These are phyloP conservation scores for Tardiomyces blankii DNA, from an alignment of 1,139 yeast species.

Conservation along the genomic window DNA sequence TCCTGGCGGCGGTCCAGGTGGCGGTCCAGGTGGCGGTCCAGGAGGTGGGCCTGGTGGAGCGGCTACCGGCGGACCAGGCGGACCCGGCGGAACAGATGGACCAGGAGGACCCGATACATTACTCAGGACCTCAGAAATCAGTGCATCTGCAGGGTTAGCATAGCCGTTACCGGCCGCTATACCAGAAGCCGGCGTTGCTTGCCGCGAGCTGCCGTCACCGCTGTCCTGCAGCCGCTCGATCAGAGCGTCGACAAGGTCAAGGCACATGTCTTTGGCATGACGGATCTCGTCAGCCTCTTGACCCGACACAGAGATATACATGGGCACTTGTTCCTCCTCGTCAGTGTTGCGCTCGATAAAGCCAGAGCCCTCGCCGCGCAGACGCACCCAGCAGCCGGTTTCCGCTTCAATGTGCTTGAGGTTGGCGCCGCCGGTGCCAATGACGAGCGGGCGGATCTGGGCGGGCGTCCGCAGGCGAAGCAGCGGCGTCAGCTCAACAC, in stretches of 20 bases:
- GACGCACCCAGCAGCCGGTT: conserved; percentile 25
- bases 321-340: conserved; percentile 24
- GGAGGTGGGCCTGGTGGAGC: background rate
- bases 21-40: conserved; percentile 1
- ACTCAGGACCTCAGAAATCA: background rate
- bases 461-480: conserved; percentile 8
- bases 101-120: background rate
- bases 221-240: conserved; percentile 12
- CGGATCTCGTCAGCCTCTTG: conserved; percentile 17
- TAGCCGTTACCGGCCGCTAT: background rate
- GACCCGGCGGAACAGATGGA: background rate
- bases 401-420: conserved; percentile 28
- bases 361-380: conserved; percentile 30
- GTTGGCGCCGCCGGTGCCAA: conserved; percentile 28
- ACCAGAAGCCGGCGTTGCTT: background rate
- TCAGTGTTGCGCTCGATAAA: conserved; percentile 24
- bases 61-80: too few relatives aligned
- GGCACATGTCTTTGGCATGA: conserved; percentile 23
- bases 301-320: conserved; percentile 24
- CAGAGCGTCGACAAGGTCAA: conserved; percentile 24
- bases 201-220: background rate
- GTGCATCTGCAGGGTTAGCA: background rate
- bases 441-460: conserved; percentile 24
- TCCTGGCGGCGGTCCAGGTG: conserved; percentile 5
- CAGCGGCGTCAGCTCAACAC: background rate